phyloP scores from a whole-genome alignment of 192 early-diverging fungal genomes.

The Funneliformis geosporum region DNA sequence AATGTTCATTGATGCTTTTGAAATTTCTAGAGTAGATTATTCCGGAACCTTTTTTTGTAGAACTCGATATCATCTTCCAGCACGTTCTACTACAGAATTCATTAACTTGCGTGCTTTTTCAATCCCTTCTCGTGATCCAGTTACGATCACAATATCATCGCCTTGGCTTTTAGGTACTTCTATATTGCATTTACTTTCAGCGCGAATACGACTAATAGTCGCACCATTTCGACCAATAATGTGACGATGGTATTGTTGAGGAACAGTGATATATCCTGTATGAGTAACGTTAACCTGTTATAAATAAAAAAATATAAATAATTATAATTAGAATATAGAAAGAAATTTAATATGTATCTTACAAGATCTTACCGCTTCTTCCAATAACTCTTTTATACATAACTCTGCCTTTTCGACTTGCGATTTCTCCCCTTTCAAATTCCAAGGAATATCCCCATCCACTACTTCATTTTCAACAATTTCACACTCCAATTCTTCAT shows the following conservation, averaged over 20 bases:
- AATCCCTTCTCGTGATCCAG: constrained; percentile 52
- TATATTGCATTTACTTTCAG: constrained; percentile 62
- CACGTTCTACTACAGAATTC: constrained; percentile 45
- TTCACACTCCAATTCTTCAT: constrained; percentile 35
- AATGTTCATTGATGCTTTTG: no score
- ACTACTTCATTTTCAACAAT: constrained; percentile 34
- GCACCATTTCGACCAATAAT: constrained; percentile 77
- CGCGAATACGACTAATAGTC: constrained; percentile 71
- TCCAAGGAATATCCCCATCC: constrained; percentile 47
- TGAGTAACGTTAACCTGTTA: constrained; percentile 33
- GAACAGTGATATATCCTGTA: constrained; percentile 49
- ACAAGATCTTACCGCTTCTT: constrained; percentile 30
- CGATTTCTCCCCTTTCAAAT: constrained; percentile 53
- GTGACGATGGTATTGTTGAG: constrained; percentile 57
- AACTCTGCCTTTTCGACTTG: constrained; percentile 50
- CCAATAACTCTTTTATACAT: constrained; percentile 31
- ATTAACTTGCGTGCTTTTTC: constrained; percentile 49
- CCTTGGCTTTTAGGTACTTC: constrained; percentile 53
- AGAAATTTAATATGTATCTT: not conserved
- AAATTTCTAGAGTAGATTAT: no score
- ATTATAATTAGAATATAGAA: not conserved
- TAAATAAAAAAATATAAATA: not conserved
- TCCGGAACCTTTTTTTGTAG: no score
- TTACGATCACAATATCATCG: constrained; percentile 43
- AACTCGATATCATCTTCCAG: constrained; percentile 10